Percentiles rank a stretch among this genome's conserved stretches.
Conservation (phyloP, 2,329 filamentous ascomycete genomes). For the Colletotrichum liriopes region DNA sequence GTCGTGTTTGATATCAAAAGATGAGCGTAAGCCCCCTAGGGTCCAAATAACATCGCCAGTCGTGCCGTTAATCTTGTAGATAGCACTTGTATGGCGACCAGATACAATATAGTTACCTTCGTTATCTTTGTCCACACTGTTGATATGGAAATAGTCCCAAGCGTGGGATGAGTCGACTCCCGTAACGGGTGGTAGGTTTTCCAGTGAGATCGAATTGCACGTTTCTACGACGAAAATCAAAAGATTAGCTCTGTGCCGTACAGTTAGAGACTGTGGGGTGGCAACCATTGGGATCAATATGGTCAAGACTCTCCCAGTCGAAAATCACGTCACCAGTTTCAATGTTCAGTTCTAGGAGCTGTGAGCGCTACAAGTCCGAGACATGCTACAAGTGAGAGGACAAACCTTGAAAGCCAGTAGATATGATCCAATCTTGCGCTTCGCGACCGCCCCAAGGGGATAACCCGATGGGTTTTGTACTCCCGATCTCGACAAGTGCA, state of each 20-base stretch:
- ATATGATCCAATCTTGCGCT: slow-evolving; percentile 49
- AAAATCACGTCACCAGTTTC: slow-evolving; percentile 65
- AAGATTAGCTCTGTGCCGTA: background rate
- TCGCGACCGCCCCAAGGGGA: slow-evolving; percentile 45
- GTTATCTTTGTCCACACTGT: slow-evolving; percentile 67
- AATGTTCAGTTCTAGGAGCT: slow-evolving; percentile 64
- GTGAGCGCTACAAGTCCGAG: background rate
- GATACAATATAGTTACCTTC: slow-evolving; percentile 69
- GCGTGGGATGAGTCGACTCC: slow-evolving; percentile 47
- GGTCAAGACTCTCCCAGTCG: slow-evolving; percentile 57
- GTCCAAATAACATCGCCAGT: slow-evolving; percentile 68
- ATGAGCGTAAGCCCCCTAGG: slow-evolving; percentile 65
- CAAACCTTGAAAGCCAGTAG: slow-evolving; percentile 53
- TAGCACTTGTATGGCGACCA: slow-evolving; percentile 61
- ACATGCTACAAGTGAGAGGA: too few relatives aligned
- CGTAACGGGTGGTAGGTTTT: slow-evolving; percentile 31
- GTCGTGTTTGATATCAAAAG: slow-evolving; percentile 54
- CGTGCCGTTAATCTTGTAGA: slow-evolving; percentile 63
- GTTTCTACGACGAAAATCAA: background rate
- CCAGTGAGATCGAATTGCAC: slow-evolving; percentile 23
- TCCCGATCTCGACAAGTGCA: slow-evolving; percentile 58
- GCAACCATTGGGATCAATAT: slow-evolving; percentile 28
- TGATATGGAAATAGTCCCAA: slow-evolving; percentile 72
- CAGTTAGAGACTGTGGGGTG: background rate
- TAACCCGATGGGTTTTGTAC: slow-evolving; percentile 46